A percentile compares a stretch with the other conserved stretches of the same genome.
Evolutionary conservation across 2,329 filamentous ascomycete species (phyloP).

Genomic region (Nannizziopsis arthrosporioides): DNA sequence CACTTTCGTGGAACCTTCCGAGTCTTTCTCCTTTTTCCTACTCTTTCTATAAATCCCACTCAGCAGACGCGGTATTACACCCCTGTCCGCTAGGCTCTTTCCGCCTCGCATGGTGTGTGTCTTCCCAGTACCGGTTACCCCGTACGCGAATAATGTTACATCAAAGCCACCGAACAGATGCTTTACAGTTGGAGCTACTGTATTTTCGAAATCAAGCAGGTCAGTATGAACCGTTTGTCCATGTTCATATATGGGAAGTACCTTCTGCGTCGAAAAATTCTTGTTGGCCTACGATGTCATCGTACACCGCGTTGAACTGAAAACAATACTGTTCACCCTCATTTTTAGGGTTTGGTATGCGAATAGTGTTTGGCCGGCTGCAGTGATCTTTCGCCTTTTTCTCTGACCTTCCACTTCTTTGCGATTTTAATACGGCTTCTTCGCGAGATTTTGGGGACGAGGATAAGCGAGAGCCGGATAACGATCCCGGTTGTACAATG

Average conservation of each 20-base stretch:
- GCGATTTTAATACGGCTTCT: not conserved
- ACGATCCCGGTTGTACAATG: constrained; percentile 60
- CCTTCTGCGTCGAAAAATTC: constrained; percentile 81
- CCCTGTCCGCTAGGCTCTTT: constrained; percentile 70
- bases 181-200: constrained; percentile 81
- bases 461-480: not conserved
- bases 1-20: constrained; percentile 56
- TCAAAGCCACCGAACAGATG: constrained; percentile 77
- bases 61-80: constrained; percentile 74
- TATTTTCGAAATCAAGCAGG: constrained; percentile 7
- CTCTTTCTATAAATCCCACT: constrained; percentile 75
- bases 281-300: constrained; percentile 67
- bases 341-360: constrained; percentile 90
- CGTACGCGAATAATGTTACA: constrained; percentile 84
- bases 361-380: constrained; percentile 56
- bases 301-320: constrained; percentile 88
- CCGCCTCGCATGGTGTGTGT: constrained; percentile 94
- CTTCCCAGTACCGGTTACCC: constrained; percentile 86
- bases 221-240: not conserved
- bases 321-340: constrained; percentile 84
- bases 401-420: constrained; percentile 16
- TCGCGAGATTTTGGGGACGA: not conserved
- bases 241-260: constrained; percentile 23
- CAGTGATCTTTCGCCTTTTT: constrained; percentile 28
- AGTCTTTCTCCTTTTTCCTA: constrained; percentile 75